Base-by-base conservation (phyloP, 108 stramenopile genomes). In the Seminavis robusta region DNA sequence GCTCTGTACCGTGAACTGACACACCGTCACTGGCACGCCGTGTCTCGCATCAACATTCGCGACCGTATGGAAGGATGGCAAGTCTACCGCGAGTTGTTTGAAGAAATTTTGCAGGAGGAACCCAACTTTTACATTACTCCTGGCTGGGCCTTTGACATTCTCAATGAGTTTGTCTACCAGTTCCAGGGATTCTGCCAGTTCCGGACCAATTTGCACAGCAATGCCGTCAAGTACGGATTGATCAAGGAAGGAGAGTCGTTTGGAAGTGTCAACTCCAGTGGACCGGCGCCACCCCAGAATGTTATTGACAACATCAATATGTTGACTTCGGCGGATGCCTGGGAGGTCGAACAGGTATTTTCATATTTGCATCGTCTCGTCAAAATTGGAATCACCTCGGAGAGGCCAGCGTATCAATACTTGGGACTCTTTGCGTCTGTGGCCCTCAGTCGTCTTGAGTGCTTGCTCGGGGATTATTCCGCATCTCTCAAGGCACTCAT, bases 121-220 rank as follows among this genome's bases (percentile, higher is more conserved):
- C 40, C 79, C 36, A 64, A 73, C 21, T 68, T 97, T 15, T 84
- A 82, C 53, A 74, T 99, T 39, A 59, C 95, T 9, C 84, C 95
- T 9, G 83, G 85, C 56, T 99, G 99, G 99, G 82, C 93, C 39
- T 98, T 97, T 72, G 98, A 99, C 78, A 88, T 99, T 47, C 59
- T 98, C 34, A 90, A 99, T 66, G 99, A 99, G 77, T 99, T 98
- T 56, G 89, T 97, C 9, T 99, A 98, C 71, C 88, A 93, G 53
- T 99, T 97, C 62, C 98, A 99, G 74, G 91, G 92, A 52, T 98
- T 96, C 61, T 97, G 96, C 74, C 96, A 99, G 67, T 90, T 88
- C 70, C 81, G 94, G 13, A 87, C 87, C 21, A 63, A 87, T 20
- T 65, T 90, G 16, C 73, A 88, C 54, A 56, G 61, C 7, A 59